phyloP scores from a whole-genome alignment of 805 yeast genomes.

The Hanseniaspora mollemarum region DNA sequence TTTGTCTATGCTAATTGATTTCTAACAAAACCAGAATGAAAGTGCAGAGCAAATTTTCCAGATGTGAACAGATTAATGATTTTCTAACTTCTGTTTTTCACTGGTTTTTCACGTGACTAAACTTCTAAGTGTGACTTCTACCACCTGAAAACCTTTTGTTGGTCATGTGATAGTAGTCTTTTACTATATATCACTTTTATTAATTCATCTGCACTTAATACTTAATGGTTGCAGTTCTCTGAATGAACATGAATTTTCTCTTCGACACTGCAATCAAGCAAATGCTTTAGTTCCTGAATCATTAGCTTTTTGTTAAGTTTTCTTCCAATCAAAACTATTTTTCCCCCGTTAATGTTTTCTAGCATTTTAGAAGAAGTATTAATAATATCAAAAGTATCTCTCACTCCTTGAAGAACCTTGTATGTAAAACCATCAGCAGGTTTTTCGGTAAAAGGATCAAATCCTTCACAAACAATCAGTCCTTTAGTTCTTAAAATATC shows the following conservation, averaged over 20 bases:
- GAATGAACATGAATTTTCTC: not conserved
- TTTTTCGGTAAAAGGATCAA: conserved; percentile 14
- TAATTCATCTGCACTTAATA: not conserved
- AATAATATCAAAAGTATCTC: conserved; percentile 78
- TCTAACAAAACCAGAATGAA: no score
- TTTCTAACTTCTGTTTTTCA: no score
- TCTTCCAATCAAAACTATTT: conserved; percentile 69
- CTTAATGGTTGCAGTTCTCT: not conserved
- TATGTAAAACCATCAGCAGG: conserved; percentile 28
- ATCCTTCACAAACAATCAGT: conserved; percentile 35
- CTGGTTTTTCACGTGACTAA: no score
- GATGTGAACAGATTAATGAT: no score
- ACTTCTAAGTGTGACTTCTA: no score
- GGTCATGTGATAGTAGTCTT: not conserved
- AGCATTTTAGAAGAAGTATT: conserved; percentile 29
- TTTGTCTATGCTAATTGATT: no score
- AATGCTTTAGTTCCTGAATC: conserved; percentile 18
- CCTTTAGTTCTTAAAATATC: conserved; percentile 84
- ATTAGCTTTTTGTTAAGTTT: conserved; percentile 35
- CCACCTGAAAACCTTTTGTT: no score
- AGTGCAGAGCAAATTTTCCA: no score
- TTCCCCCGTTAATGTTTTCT: conserved; percentile 36
- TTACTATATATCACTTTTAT: not conserved
- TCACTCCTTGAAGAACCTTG: conserved; percentile 76
- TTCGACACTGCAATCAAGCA: not conserved